phyloP scores from a whole-genome alignment of 441 rosid genomes.

The Jatropha podagrica region DNA sequence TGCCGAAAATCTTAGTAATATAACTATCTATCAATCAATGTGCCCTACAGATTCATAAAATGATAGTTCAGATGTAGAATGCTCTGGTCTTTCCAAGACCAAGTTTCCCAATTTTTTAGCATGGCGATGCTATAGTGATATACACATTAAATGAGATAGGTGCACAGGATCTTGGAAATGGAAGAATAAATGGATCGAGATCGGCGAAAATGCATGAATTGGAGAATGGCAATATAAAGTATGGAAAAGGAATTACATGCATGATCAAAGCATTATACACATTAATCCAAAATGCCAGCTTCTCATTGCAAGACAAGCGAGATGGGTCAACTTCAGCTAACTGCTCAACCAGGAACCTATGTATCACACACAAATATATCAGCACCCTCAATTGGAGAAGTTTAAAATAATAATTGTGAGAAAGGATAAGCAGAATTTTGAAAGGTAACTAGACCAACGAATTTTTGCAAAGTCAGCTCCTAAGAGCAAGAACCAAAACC shows the following conservation, averaged over 20 bases:
- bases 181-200: not conserved
- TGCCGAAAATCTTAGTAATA: not conserved
- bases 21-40: not conserved
- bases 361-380: constrained; percentile 7
- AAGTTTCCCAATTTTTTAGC: not conserved
- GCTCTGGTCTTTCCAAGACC: constrained; percentile 6
- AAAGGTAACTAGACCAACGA: not conserved
- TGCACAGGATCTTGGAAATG: not conserved
- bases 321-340: constrained; percentile 55
- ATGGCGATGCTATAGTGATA: not conserved
- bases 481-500: constrained; percentile 3
- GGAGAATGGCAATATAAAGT: not conserved
- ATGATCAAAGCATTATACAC: constrained; percentile 71
- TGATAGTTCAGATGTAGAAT: constrained; percentile 10
- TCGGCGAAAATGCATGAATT: not conserved
- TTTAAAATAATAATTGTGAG: not conserved
- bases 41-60: constrained; percentile 9
- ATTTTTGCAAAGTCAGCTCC: constrained; percentile 3
- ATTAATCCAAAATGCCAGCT: constrained; percentile 77
- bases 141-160: not conserved
- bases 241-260: constrained; percentile 51
- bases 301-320: constrained; percentile 48
- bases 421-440: not conserved
- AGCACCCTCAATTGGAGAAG: constrained; percentile 6
- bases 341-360: constrained; percentile 66